Base-by-base conservation (phyloP, 306 rosid genomes). In the Trifolium fragiferum region DNA sequence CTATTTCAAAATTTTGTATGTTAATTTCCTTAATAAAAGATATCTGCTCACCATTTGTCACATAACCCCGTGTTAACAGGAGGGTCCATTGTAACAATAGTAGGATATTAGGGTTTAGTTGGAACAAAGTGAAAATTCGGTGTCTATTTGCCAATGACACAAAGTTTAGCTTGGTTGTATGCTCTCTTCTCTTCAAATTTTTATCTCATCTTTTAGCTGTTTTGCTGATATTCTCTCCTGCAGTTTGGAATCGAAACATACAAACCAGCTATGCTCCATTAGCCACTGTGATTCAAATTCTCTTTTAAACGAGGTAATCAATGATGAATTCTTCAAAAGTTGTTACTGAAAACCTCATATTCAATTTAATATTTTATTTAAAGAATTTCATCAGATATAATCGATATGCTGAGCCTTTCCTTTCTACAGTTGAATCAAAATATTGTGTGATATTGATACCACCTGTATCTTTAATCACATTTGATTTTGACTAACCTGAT, bases 231-330 rank as follows among this genome's bases (percentile, higher is more conserved):
- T 55, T 77, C 38, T 80, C 60, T 77, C 68, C 25, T 72, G 73
- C 93, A 94, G 98, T 88, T 87, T 81, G 65, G 86, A 84, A 83
- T 91, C 98, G 66, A 83, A 77, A 41, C 90, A 91, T 62, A 91
- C 98, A 58, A 90, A 94, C 82, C 89, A 88, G 88, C 79, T 94
- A 80, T 94, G 98, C 87, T 91, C 98, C 83, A 94, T 94, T 82
- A 94, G 97, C 87, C 89, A 82, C 16, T 94, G 98, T 76, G 91
- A 91, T 76, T 83, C 98, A 44, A 86, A 88, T 81, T 94, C 98
- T 83, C 93, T 94, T 79, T 86, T 93, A 83, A 93, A 90, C 69
- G 98, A 93, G 98, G 98, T 93, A 87, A 62, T 58, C 47, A 61
- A 51, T 80, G 68, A 23, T 40, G 35, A 63, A 41, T 76, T 20